These are phyloP conservation scores for Trametes polyzona DNA, from an alignment of 1,284 basidiomycete species.

Conservation along the genomic window DNA sequence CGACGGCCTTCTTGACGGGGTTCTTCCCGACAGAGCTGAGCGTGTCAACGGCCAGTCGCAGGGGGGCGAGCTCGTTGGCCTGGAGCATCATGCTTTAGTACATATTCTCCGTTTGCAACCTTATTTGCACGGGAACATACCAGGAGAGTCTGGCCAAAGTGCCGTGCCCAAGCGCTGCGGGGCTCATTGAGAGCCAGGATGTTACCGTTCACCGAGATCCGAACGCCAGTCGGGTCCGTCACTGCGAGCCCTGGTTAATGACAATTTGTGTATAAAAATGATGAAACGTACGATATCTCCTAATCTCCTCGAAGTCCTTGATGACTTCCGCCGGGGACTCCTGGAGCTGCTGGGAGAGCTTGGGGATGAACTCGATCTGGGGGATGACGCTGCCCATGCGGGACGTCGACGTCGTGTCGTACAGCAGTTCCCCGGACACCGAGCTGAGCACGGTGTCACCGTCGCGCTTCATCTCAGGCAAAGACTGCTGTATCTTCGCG, in stretches of 20 bases:
- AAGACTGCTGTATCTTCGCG: constrained; percentile 88
- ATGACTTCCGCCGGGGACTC: constrained; percentile 77
- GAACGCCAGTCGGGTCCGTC: constrained; percentile 77
- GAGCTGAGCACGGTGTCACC: constrained; percentile 83
- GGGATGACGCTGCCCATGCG: constrained; percentile 74
- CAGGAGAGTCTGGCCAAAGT: constrained; percentile 64
- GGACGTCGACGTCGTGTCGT: constrained; percentile 74
- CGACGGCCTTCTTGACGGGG: constrained; percentile 77
- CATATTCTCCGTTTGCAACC: neutral
- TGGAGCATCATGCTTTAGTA: constrained; percentile 15
- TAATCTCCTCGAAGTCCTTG: constrained; percentile 74
- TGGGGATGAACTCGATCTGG: constrained; percentile 82
- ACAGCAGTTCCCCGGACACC: constrained; percentile 72
- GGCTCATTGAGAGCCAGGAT: constrained; percentile 76
- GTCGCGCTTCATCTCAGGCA: constrained; percentile 94
- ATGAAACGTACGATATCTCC: constrained; percentile 61
- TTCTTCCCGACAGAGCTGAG: constrained; percentile 78
- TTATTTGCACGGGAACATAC: constrained; percentile 45
- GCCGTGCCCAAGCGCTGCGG: constrained; percentile 70
- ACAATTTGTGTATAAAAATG: neutral
- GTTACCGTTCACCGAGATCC: constrained; percentile 90
- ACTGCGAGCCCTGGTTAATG: constrained; percentile 50
- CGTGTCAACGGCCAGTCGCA: constrained; percentile 72
- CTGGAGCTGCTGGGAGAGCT: constrained; percentile 74
- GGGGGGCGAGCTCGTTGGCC: constrained; percentile 62